Base-by-base conservation (phyloP, 2,329 filamentous ascomycete species). In the Akanthomyces uredinophilus region DNA sequence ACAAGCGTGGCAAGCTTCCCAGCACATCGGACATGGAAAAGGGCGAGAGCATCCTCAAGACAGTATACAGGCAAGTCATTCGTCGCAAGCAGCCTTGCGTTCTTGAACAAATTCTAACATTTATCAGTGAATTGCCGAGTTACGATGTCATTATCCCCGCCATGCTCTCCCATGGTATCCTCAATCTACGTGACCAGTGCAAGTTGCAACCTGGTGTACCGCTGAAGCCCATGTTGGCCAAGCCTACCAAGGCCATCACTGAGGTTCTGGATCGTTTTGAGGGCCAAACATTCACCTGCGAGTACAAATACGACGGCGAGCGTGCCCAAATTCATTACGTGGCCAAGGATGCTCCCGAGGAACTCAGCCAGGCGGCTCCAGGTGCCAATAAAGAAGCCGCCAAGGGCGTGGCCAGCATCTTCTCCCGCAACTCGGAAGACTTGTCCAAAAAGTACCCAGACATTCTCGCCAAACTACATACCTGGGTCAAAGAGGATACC, bases 271-370 rank as follows among this genome's bases (percentile, higher is more conserved):
- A 99, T 75, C 90, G 95, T 5, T 99, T 99, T 67, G 95, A 98
- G 72, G 87, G 90, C 66, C 95, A 96, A 72, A 90, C 89, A 29
- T 99, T 99, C 70, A 98, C 95, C 1, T 99, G 95, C 77, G 95
- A 99, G 74, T 99, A 96, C 82, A 99, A 99, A 75, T 99, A 99
- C 71, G 95, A 99, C 70, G 95, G 95, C 54, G 95, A 99, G 75
- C 84, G 95, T 72, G 95, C 95, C n/a, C 95, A 99, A 73, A 98
- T 99, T 56, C 95, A 99, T 73, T 99, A 96, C 68, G 92, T 98
- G 37, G 88, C 93, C 5, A 91, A 92, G 65, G 90, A 94, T 65
- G 84, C 90, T 11, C 79, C 86, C 2, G 79, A 89, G 63, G 82
- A 92, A 60, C 88, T 91, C 67, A 83, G 84, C 62, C 83, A 88